Evolutionary conservation across 495 filamentous ascomycete species (phyloP), one percentile per base, ranked within the genome.

Genomic region (Aspergillus kassunensis): DNA sequence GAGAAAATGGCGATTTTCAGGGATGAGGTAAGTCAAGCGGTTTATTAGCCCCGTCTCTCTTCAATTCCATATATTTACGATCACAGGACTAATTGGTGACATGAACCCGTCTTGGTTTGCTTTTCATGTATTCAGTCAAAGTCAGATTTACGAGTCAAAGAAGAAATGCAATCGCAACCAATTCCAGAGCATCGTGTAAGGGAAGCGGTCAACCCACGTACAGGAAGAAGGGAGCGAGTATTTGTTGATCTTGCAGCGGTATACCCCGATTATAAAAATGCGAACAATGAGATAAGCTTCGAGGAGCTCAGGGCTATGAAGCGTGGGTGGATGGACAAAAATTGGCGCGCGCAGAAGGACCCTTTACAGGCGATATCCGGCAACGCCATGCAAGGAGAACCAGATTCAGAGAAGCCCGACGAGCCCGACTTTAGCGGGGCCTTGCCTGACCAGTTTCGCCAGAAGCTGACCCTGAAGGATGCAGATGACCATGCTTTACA

Each of bases 1-100:
- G 78, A 88, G 43, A 98, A 97, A 75, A 82, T 98, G 82, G 74
- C 85, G 61, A 80, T 97, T 16, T 98, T 96, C 78, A 90, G 90
- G 74, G 93, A 98, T 77, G 80, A 87, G 88, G 93, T 97, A 84
- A 83, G 91, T 81, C 46, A 54, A 55, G 56, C 57, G 50, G 23
- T 59, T 55, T 51, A 53, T 51, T 60, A 33, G 23, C 54, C 51
- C 51, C 41, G 63, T 62, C 49, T 63, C 59, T 71, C 67, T n/a
- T 66, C 74, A 76, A 67, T 57, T 70, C 55, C 76, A 70, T 59
- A 79, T 90, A 82, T 96, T 95, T 91, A 96, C 91, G 79, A 85
- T 83, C 80, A 82, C 79, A 96, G 91, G 91, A 95, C 90, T 96
- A 95, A 96, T 90, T 80, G 71, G 70, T 82, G 80, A 76, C 77